Conservation (phyloP, 257 asterid genomes). For the Gentiana straminea region DNA sequence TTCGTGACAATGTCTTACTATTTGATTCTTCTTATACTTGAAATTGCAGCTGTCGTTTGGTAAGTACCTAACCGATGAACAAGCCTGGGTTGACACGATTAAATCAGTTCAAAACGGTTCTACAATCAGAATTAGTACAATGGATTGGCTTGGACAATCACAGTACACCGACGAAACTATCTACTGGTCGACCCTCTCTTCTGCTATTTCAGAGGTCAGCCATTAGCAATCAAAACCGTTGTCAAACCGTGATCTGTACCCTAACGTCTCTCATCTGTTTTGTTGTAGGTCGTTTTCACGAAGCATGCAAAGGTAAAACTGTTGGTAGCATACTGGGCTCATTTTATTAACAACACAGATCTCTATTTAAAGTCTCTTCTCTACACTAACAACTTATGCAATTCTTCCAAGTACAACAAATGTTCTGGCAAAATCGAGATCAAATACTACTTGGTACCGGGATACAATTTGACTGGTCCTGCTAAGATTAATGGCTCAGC, state of each 20-base stretch:
- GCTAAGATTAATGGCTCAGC: constrained; percentile 35
- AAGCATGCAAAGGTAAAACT: constrained; percentile 58
- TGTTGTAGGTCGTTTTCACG: constrained; percentile 53
- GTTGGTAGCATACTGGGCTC: constrained; percentile 73
- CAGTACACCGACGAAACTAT: constrained; percentile 44
- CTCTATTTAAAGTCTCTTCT: constrained; percentile 60
- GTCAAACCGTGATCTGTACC: not conserved
- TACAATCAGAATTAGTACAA: constrained; percentile 61
- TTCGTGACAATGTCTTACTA: not conserved
- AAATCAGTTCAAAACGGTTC: constrained; percentile 54
- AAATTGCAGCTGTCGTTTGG: constrained; percentile 55
- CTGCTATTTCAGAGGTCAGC: constrained; percentile 72
- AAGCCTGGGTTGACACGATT: constrained; percentile 81
- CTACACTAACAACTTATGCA: constrained; percentile 58
- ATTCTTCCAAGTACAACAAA: constrained; percentile 50
- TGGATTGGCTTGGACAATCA: constrained; percentile 97
- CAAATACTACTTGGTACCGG: constrained; percentile 68
- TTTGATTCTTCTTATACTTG: constrained; percentile 3
- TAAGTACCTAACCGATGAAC: constrained; percentile 63
- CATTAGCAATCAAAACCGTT: not conserved
- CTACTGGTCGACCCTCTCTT: constrained; percentile 69
- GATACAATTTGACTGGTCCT: constrained; percentile 69
- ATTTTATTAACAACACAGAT: constrained; percentile 56
- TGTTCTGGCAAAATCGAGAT: constrained; percentile 72
- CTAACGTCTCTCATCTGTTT: not conserved